phyloP scores from a whole-genome alignment of 164 flowering plant genomes.

The Paratinospora sagittata region DNA sequence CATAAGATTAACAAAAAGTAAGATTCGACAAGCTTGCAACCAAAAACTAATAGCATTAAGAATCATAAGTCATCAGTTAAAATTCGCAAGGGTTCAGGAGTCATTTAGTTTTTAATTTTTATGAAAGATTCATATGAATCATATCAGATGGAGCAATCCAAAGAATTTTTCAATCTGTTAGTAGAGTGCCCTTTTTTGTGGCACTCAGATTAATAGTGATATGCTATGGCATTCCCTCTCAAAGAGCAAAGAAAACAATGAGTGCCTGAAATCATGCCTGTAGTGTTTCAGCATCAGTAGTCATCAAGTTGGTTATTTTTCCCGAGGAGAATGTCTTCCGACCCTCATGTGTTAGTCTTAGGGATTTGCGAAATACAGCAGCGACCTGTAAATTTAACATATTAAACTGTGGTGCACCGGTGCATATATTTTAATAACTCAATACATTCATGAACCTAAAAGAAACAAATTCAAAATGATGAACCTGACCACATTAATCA shows the following conservation, averaged over 20 bases:
- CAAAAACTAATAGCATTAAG: neutral
- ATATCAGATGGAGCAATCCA: neutral
- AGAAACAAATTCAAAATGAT: neutral
- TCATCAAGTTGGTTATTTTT: conserved; percentile 96
- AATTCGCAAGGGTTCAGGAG: too few species aligned
- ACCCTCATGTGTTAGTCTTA: conserved; percentile 78
- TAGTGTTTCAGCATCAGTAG: conserved; percentile 94
- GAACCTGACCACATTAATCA: neutral
- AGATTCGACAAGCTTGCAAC: neutral
- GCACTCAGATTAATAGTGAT: too few species aligned
- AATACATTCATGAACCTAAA: neutral
- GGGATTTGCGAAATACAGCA: conserved; percentile 89
- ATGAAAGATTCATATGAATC: neutral
- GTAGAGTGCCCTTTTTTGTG: neutral
- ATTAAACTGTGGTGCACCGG: neutral
- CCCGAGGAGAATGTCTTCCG: conserved; percentile 77
- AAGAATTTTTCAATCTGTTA: neutral
- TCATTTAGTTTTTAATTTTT: neutral
- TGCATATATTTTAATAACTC: neutral
- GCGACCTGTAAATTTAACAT: conserved; percentile 51
- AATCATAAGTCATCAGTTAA: neutral
- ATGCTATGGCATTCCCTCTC: too few species aligned
- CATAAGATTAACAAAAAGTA: neutral
- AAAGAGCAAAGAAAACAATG: too few species aligned
- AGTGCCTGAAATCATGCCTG: conserved; percentile 44